These are phyloP conservation scores for Claviceps humidiphila DNA, from an alignment of 2,329 filamentous ascomycete genomes.

Conservation along the genomic window DNA sequence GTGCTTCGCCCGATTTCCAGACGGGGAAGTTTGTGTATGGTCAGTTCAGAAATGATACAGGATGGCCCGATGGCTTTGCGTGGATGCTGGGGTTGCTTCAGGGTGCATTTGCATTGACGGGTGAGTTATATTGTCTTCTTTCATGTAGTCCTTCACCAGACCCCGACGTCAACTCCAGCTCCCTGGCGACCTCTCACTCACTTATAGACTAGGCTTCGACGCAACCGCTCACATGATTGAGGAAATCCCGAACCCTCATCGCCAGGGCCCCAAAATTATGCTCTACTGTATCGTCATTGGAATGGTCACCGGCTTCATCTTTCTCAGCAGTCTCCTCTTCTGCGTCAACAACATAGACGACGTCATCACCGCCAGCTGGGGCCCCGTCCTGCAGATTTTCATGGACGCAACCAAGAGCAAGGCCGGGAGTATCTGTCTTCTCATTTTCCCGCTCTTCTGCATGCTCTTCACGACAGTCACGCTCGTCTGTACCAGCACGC, in stretches of 20 bases:
- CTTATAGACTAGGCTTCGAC: slow-evolving; percentile 35
- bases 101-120: slow-evolving; percentile 33
- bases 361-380: slow-evolving; percentile 42
- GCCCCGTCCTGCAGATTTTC: slow-evolving; percentile 50
- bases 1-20: slow-evolving; percentile 51
- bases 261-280: slow-evolving; percentile 53
- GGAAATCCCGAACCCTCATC: slow-evolving; percentile 42
- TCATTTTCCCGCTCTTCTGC: slow-evolving; percentile 48
- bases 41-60: slow-evolving; percentile 53
- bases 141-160: too few relatives aligned
- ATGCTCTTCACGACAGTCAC: slow-evolving; percentile 45
- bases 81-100: slow-evolving; percentile 42
- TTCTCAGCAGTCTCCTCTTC: slow-evolving; percentile 50
- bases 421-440: slow-evolving; percentile 48
- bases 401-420: slow-evolving; percentile 48
- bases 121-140: too few relatives aligned
- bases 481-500: slow-evolving; percentile 52
- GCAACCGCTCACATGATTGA: slow-evolving; percentile 38
- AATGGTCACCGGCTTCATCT: slow-evolving; percentile 48
- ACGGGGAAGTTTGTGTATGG: slow-evolving; percentile 52
- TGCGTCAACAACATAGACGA: slow-evolving; percentile 44
- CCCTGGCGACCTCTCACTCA: too few relatives aligned
- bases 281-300: slow-evolving; percentile 51
- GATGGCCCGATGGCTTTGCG: slow-evolving; percentile 55
- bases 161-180: too few relatives aligned